A percentile compares a stretch with the other conserved stretches of the same genome.
Conservation (phyloP, 331 rosid species). For the Malus hybrid region DNA sequence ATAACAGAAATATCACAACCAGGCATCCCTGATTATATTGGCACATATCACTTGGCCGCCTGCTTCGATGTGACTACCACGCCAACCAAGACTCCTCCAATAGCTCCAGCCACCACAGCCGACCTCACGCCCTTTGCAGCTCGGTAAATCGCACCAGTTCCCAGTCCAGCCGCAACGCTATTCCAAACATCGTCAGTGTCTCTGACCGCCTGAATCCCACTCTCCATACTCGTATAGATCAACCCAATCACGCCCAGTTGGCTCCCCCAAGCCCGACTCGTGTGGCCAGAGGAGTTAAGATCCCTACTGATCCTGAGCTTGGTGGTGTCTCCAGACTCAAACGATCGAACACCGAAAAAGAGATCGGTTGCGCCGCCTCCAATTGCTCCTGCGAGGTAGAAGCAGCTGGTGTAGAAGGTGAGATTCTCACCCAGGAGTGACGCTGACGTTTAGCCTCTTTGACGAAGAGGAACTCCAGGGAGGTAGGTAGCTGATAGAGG, state of each 20-base stretch:
- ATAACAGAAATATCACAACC: neutral
- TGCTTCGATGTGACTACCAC: constrained; percentile 63
- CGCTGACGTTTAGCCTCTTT: constrained; percentile 76
- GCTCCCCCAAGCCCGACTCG: constrained; percentile 83
- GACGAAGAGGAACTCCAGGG: constrained; percentile 75
- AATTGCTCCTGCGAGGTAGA: constrained; percentile 60
- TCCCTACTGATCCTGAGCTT: constrained; percentile 66
- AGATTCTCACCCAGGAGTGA: constrained; percentile 84
- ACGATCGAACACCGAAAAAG: constrained; percentile 50
- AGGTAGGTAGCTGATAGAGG: constrained; percentile 71
- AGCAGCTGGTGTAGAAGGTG: constrained; percentile 78
- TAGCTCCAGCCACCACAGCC: constrained; percentile 93
- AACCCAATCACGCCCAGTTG: constrained; percentile 64
- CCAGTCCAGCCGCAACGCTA: constrained; percentile 77
- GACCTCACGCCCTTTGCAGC: constrained; percentile 94
- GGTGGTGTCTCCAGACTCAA: constrained; percentile 62
- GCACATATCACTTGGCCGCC: constrained; percentile 71
- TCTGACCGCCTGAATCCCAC: constrained; percentile 58
- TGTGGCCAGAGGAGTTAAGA: constrained; percentile 63
- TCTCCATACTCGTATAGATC: constrained; percentile 69
- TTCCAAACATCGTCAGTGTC: constrained; percentile 85
- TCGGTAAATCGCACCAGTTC: constrained; percentile 70
- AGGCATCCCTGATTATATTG: constrained; percentile 35
- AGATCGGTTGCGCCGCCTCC: constrained; percentile 57
- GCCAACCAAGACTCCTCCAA: constrained; percentile 67